A percentile compares a stretch with the other conserved stretches of the same genome.
Evolutionary conservation across 2,329 filamentous ascomycete genomes (phyloP).

Genomic region (Talaromyces sp.): DNA sequence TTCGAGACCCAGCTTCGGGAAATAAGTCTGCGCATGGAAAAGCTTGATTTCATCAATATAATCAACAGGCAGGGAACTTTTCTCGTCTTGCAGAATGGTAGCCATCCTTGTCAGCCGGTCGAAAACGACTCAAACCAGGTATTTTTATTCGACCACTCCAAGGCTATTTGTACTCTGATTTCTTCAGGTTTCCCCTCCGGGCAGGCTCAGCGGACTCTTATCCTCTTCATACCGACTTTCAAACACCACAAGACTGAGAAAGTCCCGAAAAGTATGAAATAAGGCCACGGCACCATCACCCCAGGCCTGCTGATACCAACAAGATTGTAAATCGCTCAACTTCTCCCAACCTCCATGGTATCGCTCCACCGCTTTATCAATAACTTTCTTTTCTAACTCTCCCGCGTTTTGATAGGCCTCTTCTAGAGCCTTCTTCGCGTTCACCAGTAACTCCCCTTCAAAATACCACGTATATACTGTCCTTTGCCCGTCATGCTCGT

Average conservation of each 20-base stretch:
- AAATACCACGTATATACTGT: slow-evolving; percentile 13
- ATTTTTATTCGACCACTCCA: too few species aligned
- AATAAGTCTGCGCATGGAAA: too few species aligned
- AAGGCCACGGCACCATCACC: neutral
- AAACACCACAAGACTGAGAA: slow-evolving; percentile 11
- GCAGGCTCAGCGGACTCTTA: slow-evolving; percentile 6
- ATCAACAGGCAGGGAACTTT: too few species aligned
- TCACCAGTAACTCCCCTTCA: neutral
- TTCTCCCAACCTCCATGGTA: slow-evolving; percentile 12
- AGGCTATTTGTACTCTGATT: too few species aligned
- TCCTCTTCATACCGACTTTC: slow-evolving; percentile 13
- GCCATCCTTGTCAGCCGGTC: too few species aligned
- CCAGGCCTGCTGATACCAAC: slow-evolving; percentile 15
- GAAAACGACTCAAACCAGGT: too few species aligned
- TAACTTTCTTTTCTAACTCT: slow-evolving; percentile 4
- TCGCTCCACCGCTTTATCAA: neutral
- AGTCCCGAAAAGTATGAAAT: slow-evolving; percentile 13
- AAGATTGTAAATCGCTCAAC: neutral
- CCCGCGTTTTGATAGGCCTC: neutral
- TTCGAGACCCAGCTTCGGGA: too few species aligned
- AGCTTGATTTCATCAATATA: too few species aligned
- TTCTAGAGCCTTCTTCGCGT: neutral
- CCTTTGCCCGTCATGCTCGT: slow-evolving; percentile 9
- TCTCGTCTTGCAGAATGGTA: too few species aligned
- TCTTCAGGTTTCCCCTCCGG: too few species aligned